Conservation (phyloP, 208 protist genomes). For the Leishmania mexicana region DNA sequence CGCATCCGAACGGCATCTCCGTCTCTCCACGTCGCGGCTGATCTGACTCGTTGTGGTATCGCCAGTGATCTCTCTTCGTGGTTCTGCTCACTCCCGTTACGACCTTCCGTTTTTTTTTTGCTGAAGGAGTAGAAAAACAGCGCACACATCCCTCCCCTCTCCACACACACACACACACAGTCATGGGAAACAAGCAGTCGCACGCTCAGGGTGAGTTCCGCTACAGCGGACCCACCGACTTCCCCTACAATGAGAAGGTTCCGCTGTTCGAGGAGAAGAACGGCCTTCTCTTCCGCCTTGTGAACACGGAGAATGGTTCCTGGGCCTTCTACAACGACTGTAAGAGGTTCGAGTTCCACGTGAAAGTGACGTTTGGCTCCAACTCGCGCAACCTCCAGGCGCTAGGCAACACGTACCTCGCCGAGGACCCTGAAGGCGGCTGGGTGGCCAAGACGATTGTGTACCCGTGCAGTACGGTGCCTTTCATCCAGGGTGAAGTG, state of each 20-base stretch:
- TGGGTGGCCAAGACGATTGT: constrained; percentile 58
- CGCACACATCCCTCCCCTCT: neutral
- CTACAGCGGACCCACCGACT: constrained; percentile 38
- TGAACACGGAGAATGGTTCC: constrained; percentile 39
- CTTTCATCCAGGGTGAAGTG: constrained; percentile 73
- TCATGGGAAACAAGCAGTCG: constrained; percentile 23
- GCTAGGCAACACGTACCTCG: constrained; percentile 54
- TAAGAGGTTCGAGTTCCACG: constrained; percentile 69
- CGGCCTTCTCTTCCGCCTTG: constrained; percentile 78
- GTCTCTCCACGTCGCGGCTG: neutral
- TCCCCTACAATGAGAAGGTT: constrained; percentile 53
- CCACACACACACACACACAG: neutral
- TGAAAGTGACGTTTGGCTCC: constrained; percentile 63
- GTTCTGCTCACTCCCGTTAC: neutral
- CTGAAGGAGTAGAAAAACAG: neutral
- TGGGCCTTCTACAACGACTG: constrained; percentile 89
- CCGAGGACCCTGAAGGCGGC: constrained; percentile 37
- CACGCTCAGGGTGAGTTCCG: constrained; percentile 28
- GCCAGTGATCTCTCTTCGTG: neutral
- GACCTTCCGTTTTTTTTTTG: constrained; percentile 11
- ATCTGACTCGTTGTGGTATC: neutral
- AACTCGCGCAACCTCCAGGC: constrained; percentile 47
- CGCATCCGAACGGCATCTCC: neutral
- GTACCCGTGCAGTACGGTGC: constrained; percentile 50
- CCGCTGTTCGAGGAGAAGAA: constrained; percentile 65